phyloP scores from a whole-genome alignment of 2,329 filamentous ascomycete genomes.

The Monosporascus sp. region DNA sequence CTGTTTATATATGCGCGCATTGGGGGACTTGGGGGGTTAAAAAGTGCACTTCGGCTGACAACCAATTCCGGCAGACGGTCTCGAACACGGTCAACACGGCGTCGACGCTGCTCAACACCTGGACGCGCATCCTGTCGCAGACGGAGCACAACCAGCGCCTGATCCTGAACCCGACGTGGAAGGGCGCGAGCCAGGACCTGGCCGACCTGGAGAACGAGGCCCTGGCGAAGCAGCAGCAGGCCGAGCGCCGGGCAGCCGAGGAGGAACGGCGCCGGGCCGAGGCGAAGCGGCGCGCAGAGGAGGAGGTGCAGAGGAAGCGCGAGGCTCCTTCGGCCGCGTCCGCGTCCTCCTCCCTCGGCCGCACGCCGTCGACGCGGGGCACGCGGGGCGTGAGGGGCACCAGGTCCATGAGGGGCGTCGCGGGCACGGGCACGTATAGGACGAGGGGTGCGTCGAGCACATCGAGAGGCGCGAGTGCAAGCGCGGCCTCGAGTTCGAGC shows the following conservation, averaged over 20 bases:
- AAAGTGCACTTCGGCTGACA: too few relatives aligned
- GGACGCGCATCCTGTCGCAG: conserved; percentile 92
- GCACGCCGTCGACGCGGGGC: conserved; percentile 4
- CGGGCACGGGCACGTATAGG: conserved; percentile 5
- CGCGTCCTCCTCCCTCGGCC: neutral
- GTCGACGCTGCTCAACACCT: conserved; percentile 85
- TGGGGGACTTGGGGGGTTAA: too few relatives aligned
- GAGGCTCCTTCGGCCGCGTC: conserved; percentile 25
- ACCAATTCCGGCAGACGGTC: conserved; percentile 58
- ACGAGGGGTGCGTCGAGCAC: conserved; percentile 12
- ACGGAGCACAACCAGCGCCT: conserved; percentile 96
- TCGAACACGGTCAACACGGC: conserved; percentile 80
- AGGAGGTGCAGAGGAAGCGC: conserved; percentile 49
- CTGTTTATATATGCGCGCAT: too few relatives aligned
- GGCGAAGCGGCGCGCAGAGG: conserved; percentile 56
- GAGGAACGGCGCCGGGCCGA: conserved; percentile 74
- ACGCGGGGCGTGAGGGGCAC: conserved; percentile 5
- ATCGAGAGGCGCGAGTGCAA: conserved; percentile 1
- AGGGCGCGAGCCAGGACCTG: conserved; percentile 81
- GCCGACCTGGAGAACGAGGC: conserved; percentile 82
- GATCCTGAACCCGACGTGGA: conserved; percentile 82
- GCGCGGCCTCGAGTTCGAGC: conserved; percentile 12
- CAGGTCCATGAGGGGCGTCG: neutral
- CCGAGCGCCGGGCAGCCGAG: conserved; percentile 69
- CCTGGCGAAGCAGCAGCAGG: conserved; percentile 65